Base-by-base conservation (phyloP, 768 basidiomycete species). In the Leccinellum luteum region DNA sequence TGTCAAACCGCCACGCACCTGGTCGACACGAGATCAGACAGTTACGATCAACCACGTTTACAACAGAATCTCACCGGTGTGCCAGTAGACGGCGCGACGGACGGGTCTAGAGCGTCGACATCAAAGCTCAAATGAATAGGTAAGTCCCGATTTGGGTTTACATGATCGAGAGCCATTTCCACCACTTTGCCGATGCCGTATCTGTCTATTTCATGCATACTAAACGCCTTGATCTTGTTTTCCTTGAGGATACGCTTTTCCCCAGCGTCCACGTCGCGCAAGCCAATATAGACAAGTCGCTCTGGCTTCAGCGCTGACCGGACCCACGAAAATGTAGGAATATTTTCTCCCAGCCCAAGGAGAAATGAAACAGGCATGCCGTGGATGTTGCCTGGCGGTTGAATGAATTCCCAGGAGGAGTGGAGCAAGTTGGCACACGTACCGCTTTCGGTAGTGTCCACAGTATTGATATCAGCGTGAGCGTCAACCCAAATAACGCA, bases 301-400 rank as follows among this genome's bases (percentile, higher is more conserved):
- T 86, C 81, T 1, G 92, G 77, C 69, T 78, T 85, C 34, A 98
- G 79, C 25, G 76, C 67, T 35, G 85, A 85, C 69, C 85, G 84
- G 52, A 86, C 67, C 85, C 87, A 88, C 45, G 73, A 66, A 66
- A 81, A 85, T 57, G 78, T 75, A 57, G 76, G 67, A 41, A 78
- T 41, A 28, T 70, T 69, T 32, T 70, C 63, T 38, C 73, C 75
- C 32, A 79, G 61, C 71, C 79, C 85, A 76, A 86, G 55, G 51
- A 99, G 84, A 83, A 98, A 98, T 6, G 97, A 92, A 45, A 98
- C 83, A 21, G 97, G 97, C 89, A 97, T 98, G 60, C 97, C 97
- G 74, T 99, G 97, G 48, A 99, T 87, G 74, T 98, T 98, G 30
- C 96, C 96, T 82, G 68, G 34, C 8, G 17, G 35, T 15, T 9